Evolutionary conservation across 768 basidiomycete genomes (phyloP).

Genomic region (Pleurotus pulmonarius): DNA sequence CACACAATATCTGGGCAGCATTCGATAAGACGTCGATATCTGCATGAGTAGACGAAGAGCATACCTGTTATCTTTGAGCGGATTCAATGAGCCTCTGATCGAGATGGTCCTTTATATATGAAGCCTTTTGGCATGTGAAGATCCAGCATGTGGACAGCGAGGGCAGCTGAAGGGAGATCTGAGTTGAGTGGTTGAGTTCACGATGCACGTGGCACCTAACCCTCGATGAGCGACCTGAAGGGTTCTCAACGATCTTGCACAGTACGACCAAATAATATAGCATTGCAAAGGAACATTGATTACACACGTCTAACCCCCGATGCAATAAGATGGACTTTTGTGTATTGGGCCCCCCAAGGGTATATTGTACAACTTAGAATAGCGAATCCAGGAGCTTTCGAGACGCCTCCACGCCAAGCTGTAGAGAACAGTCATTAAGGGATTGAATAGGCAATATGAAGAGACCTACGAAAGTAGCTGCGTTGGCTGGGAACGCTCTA

Average conservation of each 20-base stretch:
- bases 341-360: constrained; percentile 1
- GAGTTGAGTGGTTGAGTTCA: no score
- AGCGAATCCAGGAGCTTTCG: constrained; percentile 76
- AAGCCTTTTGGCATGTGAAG: no score
- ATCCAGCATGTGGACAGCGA: no score
- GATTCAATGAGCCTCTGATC: no score
- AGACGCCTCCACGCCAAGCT: constrained; percentile 92
- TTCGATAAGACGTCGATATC: no score
- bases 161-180: no score
- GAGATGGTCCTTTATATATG: no score
- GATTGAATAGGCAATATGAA: neutral
- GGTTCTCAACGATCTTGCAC: neutral
- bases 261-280: neutral
- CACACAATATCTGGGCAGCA: neutral
- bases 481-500: constrained; percentile 95
- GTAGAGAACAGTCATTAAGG: neutral
- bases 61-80: no score
- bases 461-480: constrained; percentile 80
- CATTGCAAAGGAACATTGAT: neutral
- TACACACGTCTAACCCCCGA: neutral
- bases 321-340: neutral
- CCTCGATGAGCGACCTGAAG: no score
- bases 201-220: no score
- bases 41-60: no score
- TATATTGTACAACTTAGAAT: constrained; percentile 30